A percentile compares a stretch with the other conserved stretches of the same genome.
phyloP scores from a whole-genome alignment of 2,329 filamentous ascomycete genomes.

The Annulohypoxylon truncatum region DNA sequence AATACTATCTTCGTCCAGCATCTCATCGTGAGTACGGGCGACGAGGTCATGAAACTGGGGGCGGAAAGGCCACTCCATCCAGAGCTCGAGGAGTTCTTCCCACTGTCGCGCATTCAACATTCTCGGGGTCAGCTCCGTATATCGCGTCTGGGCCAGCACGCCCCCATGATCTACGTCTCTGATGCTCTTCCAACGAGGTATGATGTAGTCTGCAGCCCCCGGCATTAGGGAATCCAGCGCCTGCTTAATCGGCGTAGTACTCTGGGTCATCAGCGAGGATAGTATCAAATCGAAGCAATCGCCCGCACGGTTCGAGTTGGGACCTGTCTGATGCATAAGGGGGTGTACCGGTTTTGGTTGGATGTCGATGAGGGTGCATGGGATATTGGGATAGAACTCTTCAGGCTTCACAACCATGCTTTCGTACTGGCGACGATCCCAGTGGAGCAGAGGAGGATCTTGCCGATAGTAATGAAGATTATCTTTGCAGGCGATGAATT shows the following conservation, averaged over 20 bases:
- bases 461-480: constrained; percentile 64
- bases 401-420: constrained; percentile 67
- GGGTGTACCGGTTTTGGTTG: constrained; percentile 67
- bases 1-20: constrained; percentile 30
- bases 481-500: constrained; percentile 60
- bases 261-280: constrained; percentile 53
- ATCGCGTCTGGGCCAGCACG: constrained; percentile 49
- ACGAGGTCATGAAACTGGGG: constrained; percentile 63
- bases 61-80: constrained; percentile 74
- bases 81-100: constrained; percentile 68
- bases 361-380: constrained; percentile 72
- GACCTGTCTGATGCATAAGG: constrained; percentile 60
- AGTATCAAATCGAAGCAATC: constrained; percentile 67
- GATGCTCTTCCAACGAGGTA: constrained; percentile 61
- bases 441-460: constrained; percentile 66
- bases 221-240: constrained; percentile 67
- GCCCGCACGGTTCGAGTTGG: constrained; percentile 54
- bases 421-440: constrained; percentile 78
- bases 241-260: constrained; percentile 53
- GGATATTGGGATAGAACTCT: constrained; percentile 75
- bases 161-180: constrained; percentile 62
- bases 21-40: constrained; percentile 49
- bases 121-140: constrained; percentile 59
- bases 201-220: constrained; percentile 67
- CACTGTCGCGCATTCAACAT: constrained; percentile 66